Evolutionary conservation across 805 yeast species (phyloP), one percentile per base, ranked within the genome.

Genomic region (Metschnikowia sp.): DNA sequence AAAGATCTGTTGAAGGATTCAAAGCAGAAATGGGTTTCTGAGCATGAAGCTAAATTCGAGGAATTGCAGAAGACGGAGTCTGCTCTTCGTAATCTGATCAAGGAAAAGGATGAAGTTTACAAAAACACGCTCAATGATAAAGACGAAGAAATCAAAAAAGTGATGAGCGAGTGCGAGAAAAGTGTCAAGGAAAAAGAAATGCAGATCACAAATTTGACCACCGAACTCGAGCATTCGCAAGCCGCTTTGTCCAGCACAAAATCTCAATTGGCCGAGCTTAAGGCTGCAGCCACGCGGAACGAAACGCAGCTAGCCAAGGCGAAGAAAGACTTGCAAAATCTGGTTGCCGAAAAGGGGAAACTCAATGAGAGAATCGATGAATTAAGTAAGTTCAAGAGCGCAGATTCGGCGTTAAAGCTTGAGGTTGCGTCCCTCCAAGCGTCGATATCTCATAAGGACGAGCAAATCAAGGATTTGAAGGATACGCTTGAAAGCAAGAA

Each of bases 401-500:
- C 64, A 29, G 82, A 75, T 31, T 66, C 76, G 7, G 68, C 79
- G 6, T 58, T 74, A 42, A 79, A 78, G 53, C 58, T 77, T 26
- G 83, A 79, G 50, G 59, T 79, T 28, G 75, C 78, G 0, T 70
- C 79, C 3, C 58, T 75, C 26, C 72, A 72, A 45, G 59, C 78
- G 0, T 69, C 79, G 3, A 53, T 79, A 4, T 58, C 66, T 1
- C 75, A 75, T 47, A 79, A 77, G 46, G 80, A 77, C 36, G 67
- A 69, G 48, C 62, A 61, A 33, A 58, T 77, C 19, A 56, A 52
- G 10, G 78, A 75, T 38, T 63, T 62, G 28, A 70, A 72, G 41
- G 58, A 57, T 12, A 63, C 65, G 40, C 56, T 72, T 15, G 69
- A 67, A 39, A 26, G 35, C 9, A 46, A 52, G 38, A 71, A 69